Evolutionary conservation across 805 yeast genomes (phyloP).

Genomic region (Zygotorulaspora danielsina): DNA sequence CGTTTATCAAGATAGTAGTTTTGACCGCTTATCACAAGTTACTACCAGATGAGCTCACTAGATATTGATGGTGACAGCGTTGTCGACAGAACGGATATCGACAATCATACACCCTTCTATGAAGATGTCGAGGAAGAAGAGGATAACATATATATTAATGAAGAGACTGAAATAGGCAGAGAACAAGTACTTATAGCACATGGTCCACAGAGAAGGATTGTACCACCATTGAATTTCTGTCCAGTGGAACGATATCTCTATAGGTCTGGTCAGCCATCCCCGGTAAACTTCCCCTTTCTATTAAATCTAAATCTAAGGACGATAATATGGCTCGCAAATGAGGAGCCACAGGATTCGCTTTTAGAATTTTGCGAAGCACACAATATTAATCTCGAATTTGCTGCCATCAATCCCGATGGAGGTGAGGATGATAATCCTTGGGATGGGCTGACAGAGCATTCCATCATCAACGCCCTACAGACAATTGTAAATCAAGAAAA

Average conservation of each 20-base stretch:
- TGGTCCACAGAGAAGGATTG: conserved; percentile 63
- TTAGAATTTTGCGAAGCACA: conserved; percentile 73
- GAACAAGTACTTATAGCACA: conserved; percentile 36
- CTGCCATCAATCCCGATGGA: conserved; percentile 75
- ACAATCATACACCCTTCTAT: conserved; percentile 9
- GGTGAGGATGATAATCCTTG: conserved; percentile 77
- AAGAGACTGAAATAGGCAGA: conserved; percentile 32
- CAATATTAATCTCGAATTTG: conserved; percentile 72
- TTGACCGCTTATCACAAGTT: too few relatives aligned
- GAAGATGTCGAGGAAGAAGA: conserved; percentile 32
- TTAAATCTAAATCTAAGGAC: conserved; percentile 69
- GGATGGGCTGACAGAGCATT: conserved; percentile 86
- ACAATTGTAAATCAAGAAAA: conserved; percentile 66
- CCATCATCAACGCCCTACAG: conserved; percentile 74
- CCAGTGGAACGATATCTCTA: conserved; percentile 88
- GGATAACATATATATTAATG: conserved; percentile 29
- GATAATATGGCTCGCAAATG: conserved; percentile 91
- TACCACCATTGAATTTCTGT: conserved; percentile 93
- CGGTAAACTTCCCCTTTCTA: conserved; percentile 85
- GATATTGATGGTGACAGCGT: not conserved
- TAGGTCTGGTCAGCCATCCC: conserved; percentile 91
- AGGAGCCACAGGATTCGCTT: conserved; percentile 88
- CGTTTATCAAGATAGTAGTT: too few relatives aligned
- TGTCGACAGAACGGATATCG: not conserved
- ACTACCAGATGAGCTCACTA: not conserved